Evolutionary conservation across 805 yeast genomes (phyloP).

Genomic region (Ogataea corticis): DNA sequence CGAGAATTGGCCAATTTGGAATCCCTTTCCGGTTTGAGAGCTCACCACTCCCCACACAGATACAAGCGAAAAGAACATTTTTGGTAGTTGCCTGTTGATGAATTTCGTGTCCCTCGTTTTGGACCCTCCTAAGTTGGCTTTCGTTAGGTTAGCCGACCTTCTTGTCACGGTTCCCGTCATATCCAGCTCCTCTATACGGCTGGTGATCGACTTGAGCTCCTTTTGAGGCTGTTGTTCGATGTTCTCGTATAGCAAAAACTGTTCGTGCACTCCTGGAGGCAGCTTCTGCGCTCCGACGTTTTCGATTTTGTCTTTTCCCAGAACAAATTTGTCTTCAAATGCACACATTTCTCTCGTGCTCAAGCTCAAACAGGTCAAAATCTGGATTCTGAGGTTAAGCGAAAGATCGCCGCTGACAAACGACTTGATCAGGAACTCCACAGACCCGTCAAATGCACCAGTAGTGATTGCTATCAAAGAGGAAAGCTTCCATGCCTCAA

Average conservation of each 20-base stretch:
- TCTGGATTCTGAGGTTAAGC: slow-evolving; percentile 69
- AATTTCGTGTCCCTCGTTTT: slow-evolving; percentile 30
- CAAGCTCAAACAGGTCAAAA: slow-evolving; percentile 67
- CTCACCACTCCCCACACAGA: slow-evolving; percentile 43
- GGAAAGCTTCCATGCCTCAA: slow-evolving; percentile 65
- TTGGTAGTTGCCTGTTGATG: slow-evolving; percentile 41
- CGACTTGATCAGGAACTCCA: slow-evolving; percentile 46
- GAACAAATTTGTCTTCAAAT: slow-evolving; percentile 49
- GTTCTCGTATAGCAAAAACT: slow-evolving; percentile 35
- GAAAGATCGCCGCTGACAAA: slow-evolving; percentile 76
- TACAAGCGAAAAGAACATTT: slow-evolving; percentile 55
- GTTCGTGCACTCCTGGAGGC: slow-evolving; percentile 48
- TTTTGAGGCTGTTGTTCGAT: background rate
- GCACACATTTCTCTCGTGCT: slow-evolving; percentile 76
- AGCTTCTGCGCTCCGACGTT: slow-evolving; percentile 36
- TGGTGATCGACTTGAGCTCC: slow-evolving; percentile 9
- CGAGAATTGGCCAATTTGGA: slow-evolving; percentile 53
- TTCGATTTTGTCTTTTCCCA: slow-evolving; percentile 35
- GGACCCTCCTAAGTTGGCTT: background rate
- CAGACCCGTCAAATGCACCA: slow-evolving; percentile 41
- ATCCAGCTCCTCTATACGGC: slow-evolving; percentile 21
- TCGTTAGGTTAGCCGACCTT: slow-evolving; percentile 38
- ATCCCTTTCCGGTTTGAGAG: slow-evolving; percentile 41
- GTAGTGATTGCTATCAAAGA: slow-evolving; percentile 65
- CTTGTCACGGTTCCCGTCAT: slow-evolving; percentile 44